Base-by-base conservation (phyloP, 1,139 yeast species). In the Suhomyces guaymorum region DNA sequence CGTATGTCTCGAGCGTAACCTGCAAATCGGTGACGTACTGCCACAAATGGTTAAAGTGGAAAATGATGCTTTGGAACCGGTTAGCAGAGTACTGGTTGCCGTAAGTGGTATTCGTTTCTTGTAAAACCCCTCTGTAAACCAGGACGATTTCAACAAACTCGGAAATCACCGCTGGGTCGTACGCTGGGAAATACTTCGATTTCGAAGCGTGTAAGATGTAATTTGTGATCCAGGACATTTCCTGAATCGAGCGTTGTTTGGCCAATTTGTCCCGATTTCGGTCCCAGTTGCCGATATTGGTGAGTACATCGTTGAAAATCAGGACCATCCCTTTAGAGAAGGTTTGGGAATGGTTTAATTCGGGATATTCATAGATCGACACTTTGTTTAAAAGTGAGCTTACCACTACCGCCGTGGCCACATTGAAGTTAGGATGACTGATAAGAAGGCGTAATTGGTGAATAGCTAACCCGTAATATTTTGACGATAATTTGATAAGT, bases 281-380 rank as follows among this genome's bases (percentile, higher is more conserved):
- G 13, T 28, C 19, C n/a, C 23, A 9, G 10, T 27, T 24, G 10
- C 33, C 28, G 28, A 22, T 9, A 8, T 20, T 30, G 24, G 17
- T n/a, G 9, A 57, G 23, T n/a, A 56, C 39, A 26, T 51, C 54
- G 33, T 51, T 48, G 36, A 54, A 55, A 3, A 58, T 47, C 7
- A 54, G 43, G 1, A 54, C 45, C 15, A 58, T 41, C 1, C 67
- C 67, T 23, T 52, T 49, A 19, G 56, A 48, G 31, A 60, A 61
- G 9, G 61, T 49, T 5, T 49, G 34, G 6, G 55, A 49, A 18
- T 55, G 49, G 10, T 44, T 33, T 20, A 56, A 41, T 30, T 52
- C 48, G 11, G 43, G 33, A 30, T 48, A 49, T 29, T 59, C 62
- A 29, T 55, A 59, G 13, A 59, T 49, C 28, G 61, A 49, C 12